These are phyloP conservation scores for Pterulicium gracile DNA, from an alignment of 1,284 basidiomycete genomes.

Conservation along the genomic window DNA sequence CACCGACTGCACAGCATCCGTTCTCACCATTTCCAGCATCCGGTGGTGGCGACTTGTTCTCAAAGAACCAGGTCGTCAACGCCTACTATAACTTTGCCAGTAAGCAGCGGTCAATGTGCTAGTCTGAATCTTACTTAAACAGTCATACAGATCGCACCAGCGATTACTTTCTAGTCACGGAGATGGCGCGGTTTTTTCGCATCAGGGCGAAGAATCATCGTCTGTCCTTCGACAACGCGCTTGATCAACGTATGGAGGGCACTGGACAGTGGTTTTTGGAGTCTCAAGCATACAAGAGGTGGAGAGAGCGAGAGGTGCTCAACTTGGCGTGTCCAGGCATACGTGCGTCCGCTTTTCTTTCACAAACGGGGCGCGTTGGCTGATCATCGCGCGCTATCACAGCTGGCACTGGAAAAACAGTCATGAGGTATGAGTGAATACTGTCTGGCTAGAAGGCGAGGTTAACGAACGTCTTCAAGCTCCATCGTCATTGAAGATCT, in stretches of 20 bases:
- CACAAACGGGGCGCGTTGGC: no score
- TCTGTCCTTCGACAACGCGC: neutral
- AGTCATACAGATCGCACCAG: no score
- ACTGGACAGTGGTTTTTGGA: neutral
- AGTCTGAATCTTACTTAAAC: neutral
- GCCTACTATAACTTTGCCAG: no score
- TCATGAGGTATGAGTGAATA: slow-evolving; percentile 1
- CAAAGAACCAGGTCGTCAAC: no score
- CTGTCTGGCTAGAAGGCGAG: no score
- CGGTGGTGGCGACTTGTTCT: no score
- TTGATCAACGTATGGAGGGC: neutral
- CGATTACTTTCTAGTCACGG: neutral
- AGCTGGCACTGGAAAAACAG: neutral
- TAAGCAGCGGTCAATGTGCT: no score
- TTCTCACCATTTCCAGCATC: no score
- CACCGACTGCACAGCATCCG: neutral
- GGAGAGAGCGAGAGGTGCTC: neutral
- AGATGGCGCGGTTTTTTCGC: neutral
- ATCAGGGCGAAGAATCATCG: neutral
- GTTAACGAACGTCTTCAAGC: neutral
- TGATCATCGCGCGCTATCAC: no score
- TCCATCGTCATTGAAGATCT: neutral
- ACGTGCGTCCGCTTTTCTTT: no score
- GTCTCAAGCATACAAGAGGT: neutral
- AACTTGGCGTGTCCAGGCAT: neutral